These are phyloP conservation scores for Erodium moschatum DNA, from an alignment of 441 rosid genomes.

Conservation along the genomic window DNA sequence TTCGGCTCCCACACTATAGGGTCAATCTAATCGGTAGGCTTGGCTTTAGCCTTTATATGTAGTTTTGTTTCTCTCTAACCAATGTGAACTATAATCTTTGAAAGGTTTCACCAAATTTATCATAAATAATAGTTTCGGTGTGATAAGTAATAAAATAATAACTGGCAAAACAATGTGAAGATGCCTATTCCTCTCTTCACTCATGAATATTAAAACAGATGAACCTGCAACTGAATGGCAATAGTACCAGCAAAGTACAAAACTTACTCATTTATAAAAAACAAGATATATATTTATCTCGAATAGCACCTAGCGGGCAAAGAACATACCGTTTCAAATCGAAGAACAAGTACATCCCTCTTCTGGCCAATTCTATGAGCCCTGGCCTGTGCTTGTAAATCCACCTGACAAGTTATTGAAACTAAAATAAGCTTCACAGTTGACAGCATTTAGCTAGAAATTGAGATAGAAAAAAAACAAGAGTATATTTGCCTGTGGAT, in stretches of 20 bases:
- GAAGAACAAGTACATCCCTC: slow-evolving; percentile 89
- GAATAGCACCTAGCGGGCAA: slow-evolving; percentile 2
- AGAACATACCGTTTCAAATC: slow-evolving; percentile 73
- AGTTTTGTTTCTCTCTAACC: background rate
- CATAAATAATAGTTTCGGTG: background rate
- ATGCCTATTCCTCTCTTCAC: background rate
- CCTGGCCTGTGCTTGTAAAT: slow-evolving; percentile 96
- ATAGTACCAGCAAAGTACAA: background rate
- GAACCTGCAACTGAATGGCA: background rate
- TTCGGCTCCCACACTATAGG: background rate
- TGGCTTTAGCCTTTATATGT: background rate
- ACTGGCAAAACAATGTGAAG: background rate
- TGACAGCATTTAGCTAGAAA: background rate
- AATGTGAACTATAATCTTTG: background rate
- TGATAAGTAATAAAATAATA: background rate
- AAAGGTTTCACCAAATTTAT: background rate
- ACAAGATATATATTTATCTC: slow-evolving; percentile 9
- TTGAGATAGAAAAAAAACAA: slow-evolving; percentile 11
- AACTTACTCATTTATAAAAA: slow-evolving; percentile 3
- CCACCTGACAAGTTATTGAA: slow-evolving; percentile 44
- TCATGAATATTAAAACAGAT: background rate
- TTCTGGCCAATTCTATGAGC: slow-evolving; percentile 97
- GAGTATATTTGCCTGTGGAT: slow-evolving; percentile 62
- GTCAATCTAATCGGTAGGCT: background rate
- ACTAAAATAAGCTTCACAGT: slow-evolving; percentile 16